These are phyloP conservation scores for Fusarium annulatum DNA, from an alignment of 2,329 filamentous ascomycete genomes.

Conservation along the genomic window DNA sequence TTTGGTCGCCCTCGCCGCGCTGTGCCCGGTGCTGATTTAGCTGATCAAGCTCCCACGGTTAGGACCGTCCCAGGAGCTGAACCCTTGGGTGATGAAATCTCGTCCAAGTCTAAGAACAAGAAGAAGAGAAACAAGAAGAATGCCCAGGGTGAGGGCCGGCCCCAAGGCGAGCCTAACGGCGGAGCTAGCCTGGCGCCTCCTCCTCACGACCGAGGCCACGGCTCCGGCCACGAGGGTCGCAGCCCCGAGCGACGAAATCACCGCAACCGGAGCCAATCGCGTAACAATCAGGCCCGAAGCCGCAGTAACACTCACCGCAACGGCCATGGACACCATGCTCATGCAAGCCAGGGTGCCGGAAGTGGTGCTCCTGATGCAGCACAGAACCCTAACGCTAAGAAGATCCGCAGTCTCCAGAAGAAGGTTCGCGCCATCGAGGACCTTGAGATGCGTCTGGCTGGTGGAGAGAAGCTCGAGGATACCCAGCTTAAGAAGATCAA, in stretches of 20 bases:
- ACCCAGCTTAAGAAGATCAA: constrained; percentile 99
- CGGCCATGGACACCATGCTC: constrained; percentile 42
- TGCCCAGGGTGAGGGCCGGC: constrained; percentile 78
- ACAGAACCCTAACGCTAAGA: constrained; percentile 87
- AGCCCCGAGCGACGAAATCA: constrained; percentile 72
- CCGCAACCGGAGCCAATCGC: constrained; percentile 63
- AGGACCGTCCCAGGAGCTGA: constrained; percentile 74
- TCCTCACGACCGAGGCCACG: constrained; percentile 50
- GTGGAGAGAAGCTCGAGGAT: constrained; percentile 96
- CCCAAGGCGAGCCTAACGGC: constrained; percentile 56
- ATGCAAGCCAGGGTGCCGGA: constrained; percentile 52
- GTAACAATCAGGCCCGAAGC: constrained; percentile 61
- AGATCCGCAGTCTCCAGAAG: constrained; percentile 91
- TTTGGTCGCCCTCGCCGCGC: constrained; percentile 81
- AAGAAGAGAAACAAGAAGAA: constrained; percentile 96
- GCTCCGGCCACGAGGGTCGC: constrained; percentile 63
- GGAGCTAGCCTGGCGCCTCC: constrained; percentile 62
- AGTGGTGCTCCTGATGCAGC: constrained; percentile 60
- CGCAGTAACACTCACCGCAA: constrained; percentile 62
- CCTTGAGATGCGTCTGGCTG: constrained; percentile 93
- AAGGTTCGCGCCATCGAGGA: constrained; percentile 98
- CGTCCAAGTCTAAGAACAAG: constrained; percentile 95
- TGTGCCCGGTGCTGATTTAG: constrained; percentile 87
- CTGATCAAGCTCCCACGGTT: constrained; percentile 73
- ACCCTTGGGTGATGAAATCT: constrained; percentile 74